These are phyloP conservation scores for Alternaria brassicicola DNA, from an alignment of 2,329 filamentous ascomycete species.

Conservation along the genomic window DNA sequence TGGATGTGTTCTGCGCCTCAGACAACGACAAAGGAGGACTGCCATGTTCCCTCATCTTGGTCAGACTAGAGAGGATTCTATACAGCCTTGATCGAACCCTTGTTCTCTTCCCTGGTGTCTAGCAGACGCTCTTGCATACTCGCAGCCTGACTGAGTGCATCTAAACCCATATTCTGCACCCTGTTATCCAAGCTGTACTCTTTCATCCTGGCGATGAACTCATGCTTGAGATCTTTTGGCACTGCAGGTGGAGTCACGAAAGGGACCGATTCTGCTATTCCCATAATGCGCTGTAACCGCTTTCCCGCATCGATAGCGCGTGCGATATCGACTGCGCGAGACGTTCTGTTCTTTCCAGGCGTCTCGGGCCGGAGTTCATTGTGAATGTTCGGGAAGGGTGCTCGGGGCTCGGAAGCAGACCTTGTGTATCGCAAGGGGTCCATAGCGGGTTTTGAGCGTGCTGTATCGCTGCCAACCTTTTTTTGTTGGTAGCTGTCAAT, in stretches of 20 bases:
- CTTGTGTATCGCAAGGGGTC: neutral
- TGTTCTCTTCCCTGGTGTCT: conserved; percentile 2
- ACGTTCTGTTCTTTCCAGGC: conserved; percentile 2
- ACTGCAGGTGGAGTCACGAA: conserved; percentile 20
- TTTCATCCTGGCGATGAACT: conserved; percentile 9
- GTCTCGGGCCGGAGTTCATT: neutral
- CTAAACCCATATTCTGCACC: neutral
- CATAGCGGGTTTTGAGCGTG: neutral
- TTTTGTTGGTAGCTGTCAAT: neutral
- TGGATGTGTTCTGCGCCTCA: neutral
- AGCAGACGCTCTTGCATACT: neutral
- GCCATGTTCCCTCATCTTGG: neutral
- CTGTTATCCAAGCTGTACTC: conserved; percentile 12
- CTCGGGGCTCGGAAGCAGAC: neutral
- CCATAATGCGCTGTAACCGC: conserved; percentile 21
- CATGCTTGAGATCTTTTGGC: conserved; percentile 8
- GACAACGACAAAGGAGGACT: neutral
- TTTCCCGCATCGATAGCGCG: conserved; percentile 9
- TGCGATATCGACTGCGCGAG: neutral
- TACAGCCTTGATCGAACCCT: neutral
- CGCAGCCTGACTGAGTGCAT: neutral
- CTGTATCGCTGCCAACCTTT: neutral
- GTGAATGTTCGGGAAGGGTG: neutral
- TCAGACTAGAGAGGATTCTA: neutral
- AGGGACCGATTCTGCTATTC: conserved; percentile 13